These are phyloP conservation scores for Colletotrichum sansevieriae DNA, from an alignment of 2,329 filamentous ascomycete genomes.

Conservation along the genomic window DNA sequence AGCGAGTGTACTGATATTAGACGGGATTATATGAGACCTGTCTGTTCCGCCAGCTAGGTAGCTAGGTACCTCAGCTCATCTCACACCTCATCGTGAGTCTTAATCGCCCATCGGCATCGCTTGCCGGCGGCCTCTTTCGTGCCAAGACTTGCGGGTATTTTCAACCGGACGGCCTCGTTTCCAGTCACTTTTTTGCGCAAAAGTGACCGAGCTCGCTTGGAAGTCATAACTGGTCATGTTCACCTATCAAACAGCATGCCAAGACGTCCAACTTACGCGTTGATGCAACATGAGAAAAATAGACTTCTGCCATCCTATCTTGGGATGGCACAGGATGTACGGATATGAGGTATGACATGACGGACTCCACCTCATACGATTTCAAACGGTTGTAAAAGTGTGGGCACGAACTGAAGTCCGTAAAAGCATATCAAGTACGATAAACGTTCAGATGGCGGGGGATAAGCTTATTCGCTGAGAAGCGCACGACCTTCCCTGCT, in stretches of 20 bases:
- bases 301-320: constrained; percentile 34
- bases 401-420: too few relatives aligned
- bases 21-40: too few relatives aligned
- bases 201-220: constrained; percentile 1
- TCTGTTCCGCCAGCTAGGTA: too few relatives aligned
- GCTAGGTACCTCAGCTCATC: background rate
- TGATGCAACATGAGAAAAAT: background rate
- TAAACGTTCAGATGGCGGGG: background rate
- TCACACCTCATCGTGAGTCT: background rate
- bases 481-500: background rate
- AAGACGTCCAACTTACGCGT: background rate
- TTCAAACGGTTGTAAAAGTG: too few relatives aligned
- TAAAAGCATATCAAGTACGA: background rate
- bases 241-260: background rate
- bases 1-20: too few relatives aligned
- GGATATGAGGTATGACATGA: too few relatives aligned
- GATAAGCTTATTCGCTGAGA: constrained; percentile 14
- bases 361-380: too few relatives aligned
- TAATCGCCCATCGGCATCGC: background rate
- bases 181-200: background rate
- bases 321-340: background rate
- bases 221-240: background rate
- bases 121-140: constrained; percentile 18
- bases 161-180: constrained; percentile 8
- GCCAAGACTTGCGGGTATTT: constrained; percentile 21